Percentiles rank a stretch among this genome's conserved stretches.
Conservation (phyloP, 208 protist genomes). For the Trypanosoma melophagium region DNA sequence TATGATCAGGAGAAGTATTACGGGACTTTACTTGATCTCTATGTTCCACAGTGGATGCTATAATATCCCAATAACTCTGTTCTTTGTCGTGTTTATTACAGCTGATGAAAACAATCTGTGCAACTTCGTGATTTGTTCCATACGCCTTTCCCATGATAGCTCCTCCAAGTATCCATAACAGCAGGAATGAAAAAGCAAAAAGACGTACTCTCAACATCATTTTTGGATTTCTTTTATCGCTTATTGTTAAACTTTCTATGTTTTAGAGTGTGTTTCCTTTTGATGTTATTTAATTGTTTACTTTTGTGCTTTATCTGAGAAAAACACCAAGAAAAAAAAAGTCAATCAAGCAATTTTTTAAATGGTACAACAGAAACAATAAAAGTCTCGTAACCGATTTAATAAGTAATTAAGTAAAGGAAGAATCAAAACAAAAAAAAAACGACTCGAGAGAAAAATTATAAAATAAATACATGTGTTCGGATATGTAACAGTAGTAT, state of each 20-base stretch:
- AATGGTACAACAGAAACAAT: no score
- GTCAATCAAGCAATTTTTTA: no score
- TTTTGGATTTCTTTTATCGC: background rate
- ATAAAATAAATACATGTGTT: background rate
- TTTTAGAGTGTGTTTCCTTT: no score
- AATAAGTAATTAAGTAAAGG: background rate
- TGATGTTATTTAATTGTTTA: no score
- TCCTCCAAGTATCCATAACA: background rate
- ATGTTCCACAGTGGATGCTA: conserved; percentile 35
- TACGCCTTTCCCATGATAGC: background rate
- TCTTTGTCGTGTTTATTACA: conserved; percentile 71
- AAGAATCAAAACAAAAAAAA: conserved; percentile 10
- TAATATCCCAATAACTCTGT: conserved; percentile 67
- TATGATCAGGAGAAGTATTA: background rate
- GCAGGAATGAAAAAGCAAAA: background rate
- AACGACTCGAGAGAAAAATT: background rate
- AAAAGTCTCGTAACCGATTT: no score
- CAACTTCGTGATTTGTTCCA: conserved; percentile 20
- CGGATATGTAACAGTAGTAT: no score
- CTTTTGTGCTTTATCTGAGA: no score
- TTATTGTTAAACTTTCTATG: background rate
- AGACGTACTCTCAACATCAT: no score
- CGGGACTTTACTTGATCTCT: conserved; percentile 15
- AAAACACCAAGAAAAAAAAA: no score
- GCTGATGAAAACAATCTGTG: conserved; percentile 71